Evolutionary conservation across 257 asterid genomes (phyloP).

Genomic region (Rauvolfia tetraphylla): DNA sequence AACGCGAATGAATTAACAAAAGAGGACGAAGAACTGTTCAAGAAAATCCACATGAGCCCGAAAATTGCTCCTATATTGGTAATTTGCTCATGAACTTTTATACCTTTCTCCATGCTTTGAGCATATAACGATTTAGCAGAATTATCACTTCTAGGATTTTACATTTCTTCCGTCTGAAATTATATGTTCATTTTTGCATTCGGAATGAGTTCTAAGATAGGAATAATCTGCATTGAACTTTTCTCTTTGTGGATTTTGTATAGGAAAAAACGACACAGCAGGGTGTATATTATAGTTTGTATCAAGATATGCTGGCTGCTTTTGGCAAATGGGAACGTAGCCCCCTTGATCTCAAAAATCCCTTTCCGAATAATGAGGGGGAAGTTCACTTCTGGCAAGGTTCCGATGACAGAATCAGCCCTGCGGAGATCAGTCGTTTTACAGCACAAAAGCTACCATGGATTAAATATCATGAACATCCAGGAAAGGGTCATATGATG

Average conservation of each 20-base stretch:
- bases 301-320: constrained; percentile 2
- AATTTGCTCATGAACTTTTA: background rate
- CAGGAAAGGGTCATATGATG: constrained; percentile 3
- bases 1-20: background rate
- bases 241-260: background rate
- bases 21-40: background rate
- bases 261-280: constrained; percentile 14
- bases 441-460: constrained; percentile 1
- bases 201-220: too few relatives aligned
- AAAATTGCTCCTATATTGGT: background rate
- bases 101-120: too few relatives aligned
- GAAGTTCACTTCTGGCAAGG: constrained; percentile 22
- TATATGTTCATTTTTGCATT: too few relatives aligned
- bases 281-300: constrained; percentile 6
- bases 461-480: constrained; percentile 1
- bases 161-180: too few relatives aligned
- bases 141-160: background rate
- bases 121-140: too few relatives aligned
- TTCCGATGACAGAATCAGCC: background rate
- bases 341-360: constrained; percentile 8
- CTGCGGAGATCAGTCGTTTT: background rate
- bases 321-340: constrained; percentile 10
- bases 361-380: constrained; percentile 12
- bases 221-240: background rate
- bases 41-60: background rate